These are phyloP conservation scores for Diaporthe amygdali DNA, from an alignment of 2,329 filamentous ascomycete species.

Conservation along the genomic window DNA sequence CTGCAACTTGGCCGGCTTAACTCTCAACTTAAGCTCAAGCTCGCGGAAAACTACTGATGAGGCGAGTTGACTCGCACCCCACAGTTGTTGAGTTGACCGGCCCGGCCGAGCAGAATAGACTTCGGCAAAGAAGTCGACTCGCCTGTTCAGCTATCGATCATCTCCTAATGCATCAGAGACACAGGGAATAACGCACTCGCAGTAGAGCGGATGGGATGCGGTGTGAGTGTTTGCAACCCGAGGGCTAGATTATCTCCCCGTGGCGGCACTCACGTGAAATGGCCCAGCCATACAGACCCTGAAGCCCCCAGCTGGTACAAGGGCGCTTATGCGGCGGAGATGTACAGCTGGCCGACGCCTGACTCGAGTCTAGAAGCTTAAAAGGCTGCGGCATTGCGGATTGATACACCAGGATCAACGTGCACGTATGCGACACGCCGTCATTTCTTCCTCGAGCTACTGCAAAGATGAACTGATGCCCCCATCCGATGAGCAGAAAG, in stretches of 20 bases:
- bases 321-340: not conserved
- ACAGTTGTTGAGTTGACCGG: not conserved
- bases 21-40: constrained; percentile 1
- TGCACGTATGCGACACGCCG: not conserved
- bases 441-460: not conserved
- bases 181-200: not conserved
- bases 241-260: not conserved
- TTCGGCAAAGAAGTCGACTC: not conserved
- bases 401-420: not conserved
- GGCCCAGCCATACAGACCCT: not conserved
- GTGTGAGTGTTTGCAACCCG: not conserved
- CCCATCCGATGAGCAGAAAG: not conserved
- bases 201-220: not conserved
- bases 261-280: not conserved
- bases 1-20: not conserved
- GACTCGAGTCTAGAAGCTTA: not conserved
- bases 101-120: not conserved
- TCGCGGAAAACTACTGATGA: not conserved
- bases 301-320: not conserved
- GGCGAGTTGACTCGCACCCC: not conserved
- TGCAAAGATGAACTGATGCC: constrained; percentile 11
- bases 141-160: not conserved
- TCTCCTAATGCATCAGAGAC: not conserved
- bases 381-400: not conserved
- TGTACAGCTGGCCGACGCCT: not conserved